Percentiles rank a stretch among this genome's conserved stretches.
These are phyloP conservation scores for Skeletonema marinoi DNA, from an alignment of 108 stramenopile species.

Conservation along the genomic window DNA sequence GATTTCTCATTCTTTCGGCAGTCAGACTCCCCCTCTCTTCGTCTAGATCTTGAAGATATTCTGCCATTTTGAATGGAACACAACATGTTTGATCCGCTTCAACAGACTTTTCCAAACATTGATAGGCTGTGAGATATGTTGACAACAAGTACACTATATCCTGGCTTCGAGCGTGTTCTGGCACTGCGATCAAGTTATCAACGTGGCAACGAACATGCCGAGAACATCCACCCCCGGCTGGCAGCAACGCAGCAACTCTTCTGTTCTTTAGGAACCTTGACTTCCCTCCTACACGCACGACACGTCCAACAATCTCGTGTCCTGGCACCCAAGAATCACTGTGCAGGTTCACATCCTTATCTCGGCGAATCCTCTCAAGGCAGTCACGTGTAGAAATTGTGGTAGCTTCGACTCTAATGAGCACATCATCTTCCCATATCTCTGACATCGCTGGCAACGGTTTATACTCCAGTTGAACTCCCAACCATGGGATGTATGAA, in stretches of 20 bases:
- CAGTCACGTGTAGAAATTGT: background rate
- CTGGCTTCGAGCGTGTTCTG: slow-evolving; percentile 22
- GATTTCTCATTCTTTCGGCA: slow-evolving; percentile 6
- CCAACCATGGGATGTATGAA: background rate
- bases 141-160: slow-evolving; percentile 50
- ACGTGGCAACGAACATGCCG: slow-evolving; percentile 50
- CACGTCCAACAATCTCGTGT: background rate
- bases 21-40: background rate
- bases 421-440: background rate
- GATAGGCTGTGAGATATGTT: slow-evolving; percentile 78
- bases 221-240: slow-evolving; percentile 68
- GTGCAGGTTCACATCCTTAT: background rate
- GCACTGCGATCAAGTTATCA: slow-evolving; percentile 55
- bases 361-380: background rate
- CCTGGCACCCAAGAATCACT: background rate
- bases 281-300: background rate
- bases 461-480: background rate
- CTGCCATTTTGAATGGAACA: too few species aligned
- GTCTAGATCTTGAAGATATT: too few species aligned
- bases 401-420: background rate
- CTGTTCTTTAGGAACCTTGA: slow-evolving; percentile 14
- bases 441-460: background rate
- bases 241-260: slow-evolving; percentile 61
- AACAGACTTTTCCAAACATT: slow-evolving; percentile 18
- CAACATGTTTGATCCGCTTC: background rate